Percentiles rank a stretch among this genome's conserved stretches.
These are phyloP conservation scores for Schizonepeta tenuifolia DNA, from an alignment of 257 asterid genomes.

Conservation along the genomic window DNA sequence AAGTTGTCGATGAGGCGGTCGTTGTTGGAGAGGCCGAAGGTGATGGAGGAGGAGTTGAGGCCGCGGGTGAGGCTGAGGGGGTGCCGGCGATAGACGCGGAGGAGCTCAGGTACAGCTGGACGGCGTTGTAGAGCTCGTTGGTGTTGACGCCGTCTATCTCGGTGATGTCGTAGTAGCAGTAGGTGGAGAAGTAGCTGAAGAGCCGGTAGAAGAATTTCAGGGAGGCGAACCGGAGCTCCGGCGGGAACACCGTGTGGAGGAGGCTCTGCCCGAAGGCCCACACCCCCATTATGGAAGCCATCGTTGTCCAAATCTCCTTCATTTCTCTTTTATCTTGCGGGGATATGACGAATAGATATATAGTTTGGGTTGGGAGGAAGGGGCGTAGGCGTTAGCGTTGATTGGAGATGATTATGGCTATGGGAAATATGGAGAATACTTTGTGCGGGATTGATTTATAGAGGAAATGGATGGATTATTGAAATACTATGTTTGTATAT, in stretches of 20 bases:
- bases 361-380: too few species aligned
- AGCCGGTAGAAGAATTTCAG: constrained; percentile 53
- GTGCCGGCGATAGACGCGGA: constrained; percentile 64
- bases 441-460: constrained; percentile 29
- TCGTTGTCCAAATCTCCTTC: constrained; percentile 70
- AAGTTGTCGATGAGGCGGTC: constrained; percentile 52
- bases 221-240: constrained; percentile 64
- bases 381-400: too few species aligned
- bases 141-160: constrained; percentile 76
- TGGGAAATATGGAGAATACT: not conserved
- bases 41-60: constrained; percentile 62
- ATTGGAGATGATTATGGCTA: not conserved
- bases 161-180: constrained; percentile 72
- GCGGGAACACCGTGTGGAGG: constrained; percentile 61
- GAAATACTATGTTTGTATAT: not conserved
- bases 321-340: constrained; percentile 4
- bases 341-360: too few species aligned
- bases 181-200: constrained; percentile 56
- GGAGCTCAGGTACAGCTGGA: constrained; percentile 64
- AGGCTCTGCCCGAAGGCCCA: constrained; percentile 74
- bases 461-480: not conserved
- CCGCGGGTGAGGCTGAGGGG: constrained; percentile 61
- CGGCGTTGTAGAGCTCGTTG: constrained; percentile 75
- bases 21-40: constrained; percentile 66
- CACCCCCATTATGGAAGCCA: constrained; percentile 73